A percentile compares a stretch with the other conserved stretches of the same genome.
Evolutionary conservation across 1,284 basidiomycete species (phyloP).

Genomic region (Apiotrichum laibachii): DNA sequence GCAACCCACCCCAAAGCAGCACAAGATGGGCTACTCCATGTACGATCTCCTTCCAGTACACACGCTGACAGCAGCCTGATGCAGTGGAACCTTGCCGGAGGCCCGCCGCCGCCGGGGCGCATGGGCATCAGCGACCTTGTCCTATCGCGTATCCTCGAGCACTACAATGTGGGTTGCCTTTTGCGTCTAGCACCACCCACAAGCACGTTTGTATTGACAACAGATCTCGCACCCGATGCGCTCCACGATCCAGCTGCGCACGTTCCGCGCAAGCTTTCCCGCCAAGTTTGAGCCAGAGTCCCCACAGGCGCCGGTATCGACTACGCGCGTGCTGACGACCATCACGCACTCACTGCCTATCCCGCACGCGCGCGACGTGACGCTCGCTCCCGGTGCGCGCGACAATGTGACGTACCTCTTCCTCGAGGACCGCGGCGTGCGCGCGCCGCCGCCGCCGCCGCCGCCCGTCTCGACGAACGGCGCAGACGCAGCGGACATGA

Average conservation of each 20-base stretch:
- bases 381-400: conserved; percentile 17
- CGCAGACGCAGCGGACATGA: background rate
- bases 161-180: conserved; percentile 34
- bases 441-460: too few species aligned
- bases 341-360: conserved; percentile 29
- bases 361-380: conserved; percentile 18
- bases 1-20: too few species aligned
- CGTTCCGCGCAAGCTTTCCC: conserved; percentile 36
- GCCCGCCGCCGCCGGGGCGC: conserved; percentile 24
- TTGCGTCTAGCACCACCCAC: too few species aligned
- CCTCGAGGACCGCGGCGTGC: conserved; percentile 34
- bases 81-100: conserved; percentile 38
- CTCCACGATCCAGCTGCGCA: conserved; percentile 38
- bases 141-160: conserved; percentile 38
- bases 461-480: background rate
- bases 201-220: background rate
- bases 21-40: conserved; percentile 38
- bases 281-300: background rate
- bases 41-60: conserved; percentile 10
- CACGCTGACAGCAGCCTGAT: conserved; percentile 32
- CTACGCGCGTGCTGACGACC: conserved; percentile 33
- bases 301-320: background rate
- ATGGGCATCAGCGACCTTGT: conserved; percentile 38
- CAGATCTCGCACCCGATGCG: conserved; percentile 37
- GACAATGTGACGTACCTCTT: conserved; percentile 42